Evolutionary conservation across 768 basidiomycete species (phyloP), one percentile per base, ranked within the genome.

Genomic region (Termitomyces bulborhizus): DNA sequence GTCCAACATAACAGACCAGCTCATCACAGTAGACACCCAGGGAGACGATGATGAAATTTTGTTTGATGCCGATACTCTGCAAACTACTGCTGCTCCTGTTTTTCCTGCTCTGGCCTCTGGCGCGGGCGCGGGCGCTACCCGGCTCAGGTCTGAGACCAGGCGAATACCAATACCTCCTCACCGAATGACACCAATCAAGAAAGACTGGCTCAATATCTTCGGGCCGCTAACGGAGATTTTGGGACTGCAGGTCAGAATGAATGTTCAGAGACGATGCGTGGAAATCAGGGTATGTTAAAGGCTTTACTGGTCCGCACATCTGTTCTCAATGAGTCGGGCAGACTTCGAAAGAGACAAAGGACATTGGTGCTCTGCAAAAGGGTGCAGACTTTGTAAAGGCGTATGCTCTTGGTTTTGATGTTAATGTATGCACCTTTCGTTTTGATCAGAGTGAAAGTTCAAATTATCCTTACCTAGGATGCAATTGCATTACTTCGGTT

Each of bases 351-450:
- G 90, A 93, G 58, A 97, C 94, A 1, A 92, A 91, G 67, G 94
- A 96, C 59, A 80, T 90, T 21, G 93, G 95, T 21, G 89, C 93
- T 3, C 75, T 99, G 40, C 95, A 98, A 67, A 98, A 96, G 66
- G 96, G 97, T 34, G 92, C 93, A 15, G 97, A 99, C 71, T 99
- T 98, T 65, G 84, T 97, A 55, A 93, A 95, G 65, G 95, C 97
- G 0, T 99, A 85, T 69, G 85, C 93, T 1, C 72, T 98, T 8
- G 97, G 97, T 6, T 99, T 99, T 65, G 92, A 96, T 63, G 88
- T 97, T 5, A 92, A 98, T 66, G 94, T 93, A 64, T 53, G 68
- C 42, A n/a, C 24, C n/a, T 24, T 53, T 39, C n/a, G 26, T 32
- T 44, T 31, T 41, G 12, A 29, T 45, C 46, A 31, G 48, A 40